Evolutionary conservation across 225 moss, liverwort and hornwort species (phyloP).

Genomic region (Polytrichum formosum): DNA sequence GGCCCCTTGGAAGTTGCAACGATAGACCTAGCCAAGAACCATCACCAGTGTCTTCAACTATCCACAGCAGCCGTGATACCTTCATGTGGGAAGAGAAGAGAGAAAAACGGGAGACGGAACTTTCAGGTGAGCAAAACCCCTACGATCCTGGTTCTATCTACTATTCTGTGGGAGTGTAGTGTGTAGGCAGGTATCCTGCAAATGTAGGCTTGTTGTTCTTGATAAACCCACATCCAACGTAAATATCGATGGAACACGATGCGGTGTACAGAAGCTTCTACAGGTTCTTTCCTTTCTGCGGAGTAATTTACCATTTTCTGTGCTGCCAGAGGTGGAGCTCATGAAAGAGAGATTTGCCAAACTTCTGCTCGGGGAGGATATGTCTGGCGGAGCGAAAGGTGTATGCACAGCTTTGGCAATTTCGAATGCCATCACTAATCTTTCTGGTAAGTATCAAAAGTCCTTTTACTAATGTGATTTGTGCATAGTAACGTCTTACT

Average conservation of each 20-base stretch:
- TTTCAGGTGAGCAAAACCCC: constrained; percentile 56
- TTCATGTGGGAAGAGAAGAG: constrained; percentile 99
- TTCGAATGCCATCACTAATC: constrained; percentile 93
- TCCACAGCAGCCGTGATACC: constrained; percentile 54
- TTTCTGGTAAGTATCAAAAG: constrained; percentile 55
- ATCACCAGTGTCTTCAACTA: constrained; percentile 52
- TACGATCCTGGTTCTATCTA: neutral
- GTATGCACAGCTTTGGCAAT: constrained; percentile 90
- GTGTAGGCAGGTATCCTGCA: neutral
- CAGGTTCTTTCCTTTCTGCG: neutral
- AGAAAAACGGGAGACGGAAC: constrained; percentile 89
- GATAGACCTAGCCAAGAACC: constrained; percentile 50
- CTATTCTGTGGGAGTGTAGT: no score
- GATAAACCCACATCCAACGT: no score
- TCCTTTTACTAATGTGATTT: no score
- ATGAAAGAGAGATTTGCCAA: constrained; percentile 98
- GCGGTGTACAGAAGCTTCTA: no score
- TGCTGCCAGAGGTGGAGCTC: constrained; percentile 82
- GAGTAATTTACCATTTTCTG: neutral
- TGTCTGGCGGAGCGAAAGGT: constrained; percentile 95
- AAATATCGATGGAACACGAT: no score
- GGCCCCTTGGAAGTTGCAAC: constrained; percentile 63
- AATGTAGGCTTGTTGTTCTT: neutral
- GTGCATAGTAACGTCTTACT: no score
- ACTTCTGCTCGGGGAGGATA: constrained; percentile 92